Evolutionary conservation across 2,329 filamentous ascomycete genomes (phyloP).

Genomic region (Trichoderma sp.): DNA sequence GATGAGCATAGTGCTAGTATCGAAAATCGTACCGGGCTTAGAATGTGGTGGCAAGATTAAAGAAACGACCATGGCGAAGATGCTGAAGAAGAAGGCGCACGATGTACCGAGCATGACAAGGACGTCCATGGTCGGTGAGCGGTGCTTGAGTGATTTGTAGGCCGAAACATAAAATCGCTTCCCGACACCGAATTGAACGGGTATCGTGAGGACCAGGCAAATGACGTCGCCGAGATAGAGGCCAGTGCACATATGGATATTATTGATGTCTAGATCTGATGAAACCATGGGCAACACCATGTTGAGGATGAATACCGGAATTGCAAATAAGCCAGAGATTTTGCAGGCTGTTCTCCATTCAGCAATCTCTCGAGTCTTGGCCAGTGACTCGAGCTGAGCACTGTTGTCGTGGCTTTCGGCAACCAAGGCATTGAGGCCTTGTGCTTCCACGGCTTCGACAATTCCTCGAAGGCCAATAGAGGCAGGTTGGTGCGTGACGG

Average conservation of each 20-base stretch:
- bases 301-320: constrained; percentile 87
- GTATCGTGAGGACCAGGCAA: constrained; percentile 80
- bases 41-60: constrained; percentile 70
- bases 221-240: constrained; percentile 85
- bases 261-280: constrained; percentile 73
- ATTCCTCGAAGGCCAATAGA: constrained; percentile 75
- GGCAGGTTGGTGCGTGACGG: constrained; percentile 67
- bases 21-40: constrained; percentile 85
- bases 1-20: constrained; percentile 97
- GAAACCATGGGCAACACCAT: constrained; percentile 92
- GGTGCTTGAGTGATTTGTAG: constrained; percentile 89
- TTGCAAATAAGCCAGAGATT: constrained; percentile 72
- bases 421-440: constrained; percentile 83
- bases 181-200: constrained; percentile 94
- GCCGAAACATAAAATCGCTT: constrained; percentile 90
- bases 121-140: constrained; percentile 95
- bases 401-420: constrained; percentile 94
- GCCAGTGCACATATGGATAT: constrained; percentile 62
- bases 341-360: constrained; percentile 85
- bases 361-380: constrained; percentile 93
- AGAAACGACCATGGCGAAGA: constrained; percentile 81
- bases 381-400: constrained; percentile 89
- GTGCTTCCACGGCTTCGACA: constrained; percentile 76
- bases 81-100: constrained; percentile 92
- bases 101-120: constrained; percentile 91